Evolutionary conservation across 202 grass and related monocot species (phyloP).

Genomic region (Dendrocalamus latiflorus): DNA sequence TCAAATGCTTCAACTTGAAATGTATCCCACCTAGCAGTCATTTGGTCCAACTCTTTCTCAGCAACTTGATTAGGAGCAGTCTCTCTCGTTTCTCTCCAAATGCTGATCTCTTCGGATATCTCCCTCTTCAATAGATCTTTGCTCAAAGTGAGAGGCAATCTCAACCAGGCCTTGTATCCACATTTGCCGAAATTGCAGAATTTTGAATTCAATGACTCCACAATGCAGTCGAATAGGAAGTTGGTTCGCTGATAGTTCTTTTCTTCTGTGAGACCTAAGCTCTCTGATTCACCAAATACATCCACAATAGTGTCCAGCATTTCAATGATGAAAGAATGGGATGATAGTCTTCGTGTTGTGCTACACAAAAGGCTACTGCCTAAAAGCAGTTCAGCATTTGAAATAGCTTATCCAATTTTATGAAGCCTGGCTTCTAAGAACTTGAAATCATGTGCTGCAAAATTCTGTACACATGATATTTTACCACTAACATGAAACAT

Average conservation of each 20-base stretch:
- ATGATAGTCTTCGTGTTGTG: conserved; percentile 3
- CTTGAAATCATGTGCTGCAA: conserved; percentile 25
- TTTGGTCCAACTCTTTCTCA: too few species aligned
- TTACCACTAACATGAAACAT: neutral
- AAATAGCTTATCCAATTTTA: conserved; percentile 36
- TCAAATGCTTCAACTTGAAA: conserved; percentile 58
- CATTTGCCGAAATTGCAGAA: too few species aligned
- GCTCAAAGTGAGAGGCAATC: conserved; percentile 27
- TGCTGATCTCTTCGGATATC: conserved; percentile 40
- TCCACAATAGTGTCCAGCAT: conserved; percentile 41
- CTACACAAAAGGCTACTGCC: conserved; percentile 6
- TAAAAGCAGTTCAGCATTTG: conserved; percentile 60
- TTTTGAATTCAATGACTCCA: too few species aligned
- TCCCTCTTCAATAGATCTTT: conserved; percentile 46
- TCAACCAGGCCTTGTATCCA: too few species aligned
- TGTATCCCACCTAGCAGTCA: too few species aligned
- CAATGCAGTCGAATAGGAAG: conserved; percentile 74
- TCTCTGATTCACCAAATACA: conserved; percentile 11
- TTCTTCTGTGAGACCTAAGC: conserved; percentile 28
- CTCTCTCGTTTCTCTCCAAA: conserved; percentile 51
- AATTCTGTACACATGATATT: neutral
- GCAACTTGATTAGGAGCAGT: too few species aligned
- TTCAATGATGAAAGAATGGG: conserved; percentile 53
- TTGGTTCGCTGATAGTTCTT: conserved; percentile 41
- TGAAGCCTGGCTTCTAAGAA: conserved; percentile 44